A percentile compares a stretch with the other conserved stretches of the same genome.
These are phyloP conservation scores for Russula virescens DNA, from an alignment of 768 basidiomycete species.

Conservation along the genomic window DNA sequence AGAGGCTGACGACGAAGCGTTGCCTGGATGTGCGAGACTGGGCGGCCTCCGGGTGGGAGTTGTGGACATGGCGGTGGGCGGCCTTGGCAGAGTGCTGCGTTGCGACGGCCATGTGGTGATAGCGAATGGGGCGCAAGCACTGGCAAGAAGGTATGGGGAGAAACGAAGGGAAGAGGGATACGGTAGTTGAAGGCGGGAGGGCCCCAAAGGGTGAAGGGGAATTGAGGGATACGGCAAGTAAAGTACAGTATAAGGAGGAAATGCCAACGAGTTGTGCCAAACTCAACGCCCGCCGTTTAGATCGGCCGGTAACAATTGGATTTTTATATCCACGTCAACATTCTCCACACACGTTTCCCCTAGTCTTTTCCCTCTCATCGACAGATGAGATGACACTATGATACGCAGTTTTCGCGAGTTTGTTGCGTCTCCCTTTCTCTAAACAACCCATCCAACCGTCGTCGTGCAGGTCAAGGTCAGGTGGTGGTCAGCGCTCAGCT, in stretches of 20 bases:
- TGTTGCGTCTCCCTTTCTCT: neutral
- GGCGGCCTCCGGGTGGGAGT: constrained; percentile 14
- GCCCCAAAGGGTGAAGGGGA: no score
- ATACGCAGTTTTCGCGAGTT: constrained; percentile 13
- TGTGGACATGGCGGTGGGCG: constrained; percentile 13
- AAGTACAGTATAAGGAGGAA: neutral
- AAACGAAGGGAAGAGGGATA: neutral
- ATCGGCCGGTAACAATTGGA: neutral
- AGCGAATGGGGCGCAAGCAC: neutral
- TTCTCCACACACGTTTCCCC: no score
- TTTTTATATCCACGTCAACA: neutral
- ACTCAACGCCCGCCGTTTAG: neutral
- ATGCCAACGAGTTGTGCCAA: neutral
- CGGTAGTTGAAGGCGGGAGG: neutral
- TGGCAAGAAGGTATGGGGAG: neutral
- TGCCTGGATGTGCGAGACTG: constrained; percentile 40
- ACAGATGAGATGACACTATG: neutral
- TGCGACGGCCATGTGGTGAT: constrained; percentile 16
- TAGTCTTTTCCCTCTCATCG: no score
- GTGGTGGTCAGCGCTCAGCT: no score
- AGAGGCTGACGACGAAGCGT: constrained; percentile 73
- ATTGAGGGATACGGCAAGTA: no score
- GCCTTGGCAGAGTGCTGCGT: constrained; percentile 15
- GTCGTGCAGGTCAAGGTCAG: no score
- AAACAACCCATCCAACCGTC: no score